Conservation (phyloP, 148 eudicot genomes). For the Pouteria glomerata region DNA sequence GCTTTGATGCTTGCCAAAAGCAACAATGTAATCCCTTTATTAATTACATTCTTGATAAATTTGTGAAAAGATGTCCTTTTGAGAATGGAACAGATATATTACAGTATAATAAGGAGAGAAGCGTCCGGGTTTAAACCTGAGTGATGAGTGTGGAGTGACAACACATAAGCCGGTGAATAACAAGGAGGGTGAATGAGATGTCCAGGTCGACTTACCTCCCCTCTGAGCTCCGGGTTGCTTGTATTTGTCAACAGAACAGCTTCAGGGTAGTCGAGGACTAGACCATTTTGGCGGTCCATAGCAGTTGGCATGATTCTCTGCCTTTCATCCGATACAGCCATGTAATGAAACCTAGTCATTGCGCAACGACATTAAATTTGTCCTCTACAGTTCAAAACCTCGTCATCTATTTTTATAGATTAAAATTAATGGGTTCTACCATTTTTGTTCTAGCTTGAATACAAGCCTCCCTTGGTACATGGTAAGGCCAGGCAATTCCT, state of each 20-base stretch:
- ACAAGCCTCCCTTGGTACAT: conserved; percentile 53
- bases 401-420: no score
- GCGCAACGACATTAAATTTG: not conserved
- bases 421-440: conserved; percentile 20
- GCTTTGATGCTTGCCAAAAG: no score
- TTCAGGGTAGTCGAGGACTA: conserved; percentile 48
- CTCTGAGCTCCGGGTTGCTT: conserved; percentile 26
- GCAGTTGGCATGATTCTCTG: conserved; percentile 66
- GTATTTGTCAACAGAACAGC: conserved; percentile 58
- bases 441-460: conserved; percentile 44
- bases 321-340: conserved; percentile 60
- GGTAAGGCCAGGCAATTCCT: conserved; percentile 33
- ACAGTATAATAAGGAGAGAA: no score
- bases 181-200: no score
- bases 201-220: no score
- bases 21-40: no score
- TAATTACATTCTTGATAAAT: no score
- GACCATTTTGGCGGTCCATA: conserved; percentile 37
- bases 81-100: no score
- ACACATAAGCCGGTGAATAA: no score
- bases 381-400: not conserved
- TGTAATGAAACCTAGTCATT: conserved; percentile 49
- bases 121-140: no score
- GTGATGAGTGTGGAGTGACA: no score
- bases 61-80: no score